Evolutionary conservation across 805 yeast genomes (phyloP).

Genomic region (Metschnikowia amazonensis): DNA sequence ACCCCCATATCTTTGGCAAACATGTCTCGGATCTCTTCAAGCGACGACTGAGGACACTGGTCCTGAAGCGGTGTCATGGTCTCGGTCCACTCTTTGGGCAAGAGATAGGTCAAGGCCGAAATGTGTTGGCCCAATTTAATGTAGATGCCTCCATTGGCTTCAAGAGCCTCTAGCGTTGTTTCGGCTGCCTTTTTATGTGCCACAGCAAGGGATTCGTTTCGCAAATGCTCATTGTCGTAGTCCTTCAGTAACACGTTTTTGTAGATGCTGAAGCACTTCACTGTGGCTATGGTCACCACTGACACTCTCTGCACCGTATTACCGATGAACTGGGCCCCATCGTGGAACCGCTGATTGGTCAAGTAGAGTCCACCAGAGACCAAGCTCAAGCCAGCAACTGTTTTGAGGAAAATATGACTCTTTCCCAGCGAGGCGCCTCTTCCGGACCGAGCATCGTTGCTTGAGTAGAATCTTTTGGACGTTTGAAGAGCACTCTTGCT

Average conservation of each 20-base stretch:
- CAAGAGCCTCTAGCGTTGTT: conserved; percentile 74
- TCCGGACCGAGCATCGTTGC: neutral
- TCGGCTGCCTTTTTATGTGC: conserved; percentile 77
- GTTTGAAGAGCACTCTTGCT: neutral
- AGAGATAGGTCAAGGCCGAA: conserved; percentile 83
- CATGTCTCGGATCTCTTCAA: conserved; percentile 65
- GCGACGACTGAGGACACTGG: conserved; percentile 76
- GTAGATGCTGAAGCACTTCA: conserved; percentile 70
- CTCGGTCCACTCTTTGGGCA: conserved; percentile 93
- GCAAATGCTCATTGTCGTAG: conserved; percentile 40
- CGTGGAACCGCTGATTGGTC: conserved; percentile 36
- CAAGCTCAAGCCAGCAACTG: neutral
- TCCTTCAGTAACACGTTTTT: conserved; percentile 47
- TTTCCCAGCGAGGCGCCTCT: neutral
- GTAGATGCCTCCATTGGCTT: conserved; percentile 85
- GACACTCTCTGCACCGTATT: conserved; percentile 49
- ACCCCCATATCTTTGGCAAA: conserved; percentile 63
- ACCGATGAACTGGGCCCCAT: conserved; percentile 30
- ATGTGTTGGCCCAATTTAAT: conserved; percentile 95
- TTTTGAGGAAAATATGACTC: neutral
- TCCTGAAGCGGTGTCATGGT: conserved; percentile 93
- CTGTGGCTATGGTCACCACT: conserved; percentile 65
- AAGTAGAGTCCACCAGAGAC: conserved; percentile 26
- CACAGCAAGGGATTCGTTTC: conserved; percentile 48
- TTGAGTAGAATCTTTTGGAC: neutral